These are phyloP conservation scores for Fusarium nanum DNA, from an alignment of 2,329 filamentous ascomycete genomes.

Conservation along the genomic window DNA sequence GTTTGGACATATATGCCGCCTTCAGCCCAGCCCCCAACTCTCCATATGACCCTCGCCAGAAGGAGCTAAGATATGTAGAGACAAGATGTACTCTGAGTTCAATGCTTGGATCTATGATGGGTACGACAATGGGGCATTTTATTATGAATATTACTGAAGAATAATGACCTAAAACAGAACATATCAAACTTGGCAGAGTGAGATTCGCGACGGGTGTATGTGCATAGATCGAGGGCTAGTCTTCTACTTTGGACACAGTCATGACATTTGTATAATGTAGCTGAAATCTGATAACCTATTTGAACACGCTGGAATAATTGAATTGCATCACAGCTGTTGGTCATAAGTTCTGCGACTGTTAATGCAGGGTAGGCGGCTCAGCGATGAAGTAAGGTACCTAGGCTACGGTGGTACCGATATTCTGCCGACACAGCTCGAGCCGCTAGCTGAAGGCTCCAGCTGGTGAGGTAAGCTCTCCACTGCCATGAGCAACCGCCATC, in stretches of 20 bases:
- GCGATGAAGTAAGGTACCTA: neutral
- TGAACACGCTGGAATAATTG: neutral
- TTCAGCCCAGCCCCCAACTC: neutral
- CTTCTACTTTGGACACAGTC: neutral
- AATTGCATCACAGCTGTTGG: neutral
- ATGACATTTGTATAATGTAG: neutral
- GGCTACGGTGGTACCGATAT: constrained; percentile 42
- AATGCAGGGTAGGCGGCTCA: constrained; percentile 1
- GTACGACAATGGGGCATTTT: neutral
- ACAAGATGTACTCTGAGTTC: neutral
- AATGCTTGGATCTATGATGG: neutral
- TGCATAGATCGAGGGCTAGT: neutral
- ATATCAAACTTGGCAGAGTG: neutral
- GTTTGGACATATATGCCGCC: neutral
- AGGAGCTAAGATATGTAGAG: neutral
- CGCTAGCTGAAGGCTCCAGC: constrained; percentile 53
- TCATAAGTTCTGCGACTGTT: neutral
- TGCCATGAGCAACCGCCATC: constrained; percentile 39
- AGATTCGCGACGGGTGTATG: neutral
- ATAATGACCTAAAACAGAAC: neutral
- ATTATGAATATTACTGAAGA: neutral
- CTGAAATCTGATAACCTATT: neutral
- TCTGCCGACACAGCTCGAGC: constrained; percentile 47
- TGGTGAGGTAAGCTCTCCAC: constrained; percentile 57
- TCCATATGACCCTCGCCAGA: neutral